phyloP scores from a whole-genome alignment of 306 rosid genomes.

The Ormosia semicastrata region DNA sequence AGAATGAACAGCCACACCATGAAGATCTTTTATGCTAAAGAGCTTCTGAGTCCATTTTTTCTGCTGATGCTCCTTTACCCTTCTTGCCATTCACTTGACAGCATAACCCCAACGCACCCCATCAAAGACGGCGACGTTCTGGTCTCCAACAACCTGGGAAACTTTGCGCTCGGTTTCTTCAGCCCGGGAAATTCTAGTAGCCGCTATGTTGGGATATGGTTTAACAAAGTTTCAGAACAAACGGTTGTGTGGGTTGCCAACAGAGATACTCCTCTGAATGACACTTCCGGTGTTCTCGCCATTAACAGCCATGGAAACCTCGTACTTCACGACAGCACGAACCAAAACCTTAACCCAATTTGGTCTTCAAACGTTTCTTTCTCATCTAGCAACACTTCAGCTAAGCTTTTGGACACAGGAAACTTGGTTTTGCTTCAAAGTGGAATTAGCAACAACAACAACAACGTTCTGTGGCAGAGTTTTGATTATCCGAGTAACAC shows the following conservation, averaged over 20 bases:
- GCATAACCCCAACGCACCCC: conserved; percentile 31
- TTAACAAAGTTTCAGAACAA: conserved; percentile 36
- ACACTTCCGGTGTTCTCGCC: conserved; percentile 35
- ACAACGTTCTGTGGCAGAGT: conserved; percentile 46
- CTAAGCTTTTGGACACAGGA: conserved; percentile 43
- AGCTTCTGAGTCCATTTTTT: background rate
- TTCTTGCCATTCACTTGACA: conserved; percentile 29
- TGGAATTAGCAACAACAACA: background rate
- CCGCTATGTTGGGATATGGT: conserved; percentile 66
- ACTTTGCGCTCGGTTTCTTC: conserved; percentile 70
- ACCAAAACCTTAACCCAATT: background rate
- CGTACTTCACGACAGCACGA: conserved; percentile 18
- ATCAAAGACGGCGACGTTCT: conserved; percentile 52
- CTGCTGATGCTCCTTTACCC: background rate
- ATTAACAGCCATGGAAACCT: conserved; percentile 35
- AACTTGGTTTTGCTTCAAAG: conserved; percentile 31
- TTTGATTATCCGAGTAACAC: conserved; percentile 47
- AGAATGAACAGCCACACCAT: background rate
- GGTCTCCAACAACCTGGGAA: conserved; percentile 38
- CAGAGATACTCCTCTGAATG: conserved; percentile 29
- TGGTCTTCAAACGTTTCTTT: conserved; percentile 40
- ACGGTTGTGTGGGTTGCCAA: conserved; percentile 77
- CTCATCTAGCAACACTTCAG: conserved; percentile 3
- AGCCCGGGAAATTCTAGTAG: conserved; percentile 41
- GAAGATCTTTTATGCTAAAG: too few species aligned